Conservation (phyloP, 805 yeast species). For the Vanderwaltozyma polyspora region DNA sequence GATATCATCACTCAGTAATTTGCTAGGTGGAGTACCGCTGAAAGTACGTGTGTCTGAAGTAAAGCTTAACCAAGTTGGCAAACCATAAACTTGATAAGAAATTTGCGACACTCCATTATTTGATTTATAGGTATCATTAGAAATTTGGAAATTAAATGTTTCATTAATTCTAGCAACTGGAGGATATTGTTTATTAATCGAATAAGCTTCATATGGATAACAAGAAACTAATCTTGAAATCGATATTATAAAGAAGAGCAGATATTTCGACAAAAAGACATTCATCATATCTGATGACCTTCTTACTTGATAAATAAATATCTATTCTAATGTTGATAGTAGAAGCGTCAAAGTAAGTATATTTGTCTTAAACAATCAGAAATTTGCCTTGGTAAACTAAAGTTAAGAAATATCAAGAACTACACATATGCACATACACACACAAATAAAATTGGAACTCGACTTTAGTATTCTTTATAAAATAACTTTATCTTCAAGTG, state of each 20-base stretch:
- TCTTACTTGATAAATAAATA: no score
- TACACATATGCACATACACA: no score
- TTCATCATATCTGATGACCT: background rate
- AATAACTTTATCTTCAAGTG: no score
- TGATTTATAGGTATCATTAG: constrained; percentile 55
- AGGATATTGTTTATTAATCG: constrained; percentile 60
- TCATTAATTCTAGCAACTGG: constrained; percentile 69
- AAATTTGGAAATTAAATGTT: constrained; percentile 52
- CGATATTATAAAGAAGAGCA: background rate
- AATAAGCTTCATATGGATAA: constrained; percentile 29
- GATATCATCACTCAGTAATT: constrained; percentile 24
- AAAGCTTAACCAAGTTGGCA: constrained; percentile 75
- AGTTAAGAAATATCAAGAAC: no score
- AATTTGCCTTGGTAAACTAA: no score
- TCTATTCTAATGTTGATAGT: no score
- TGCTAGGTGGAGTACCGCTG: constrained; percentile 50
- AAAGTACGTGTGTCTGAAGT: constrained; percentile 51
- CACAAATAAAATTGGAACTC: no score
- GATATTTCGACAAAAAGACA: background rate
- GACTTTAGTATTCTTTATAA: no score
- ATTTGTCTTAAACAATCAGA: no score
- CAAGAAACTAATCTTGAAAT: background rate
- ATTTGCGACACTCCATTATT: constrained; percentile 33
- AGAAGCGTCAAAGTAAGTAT: no score
- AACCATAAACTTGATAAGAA: constrained; percentile 41